phyloP scores from a whole-genome alignment of 495 filamentous ascomycete genomes.

The Penicillium odoratum region DNA sequence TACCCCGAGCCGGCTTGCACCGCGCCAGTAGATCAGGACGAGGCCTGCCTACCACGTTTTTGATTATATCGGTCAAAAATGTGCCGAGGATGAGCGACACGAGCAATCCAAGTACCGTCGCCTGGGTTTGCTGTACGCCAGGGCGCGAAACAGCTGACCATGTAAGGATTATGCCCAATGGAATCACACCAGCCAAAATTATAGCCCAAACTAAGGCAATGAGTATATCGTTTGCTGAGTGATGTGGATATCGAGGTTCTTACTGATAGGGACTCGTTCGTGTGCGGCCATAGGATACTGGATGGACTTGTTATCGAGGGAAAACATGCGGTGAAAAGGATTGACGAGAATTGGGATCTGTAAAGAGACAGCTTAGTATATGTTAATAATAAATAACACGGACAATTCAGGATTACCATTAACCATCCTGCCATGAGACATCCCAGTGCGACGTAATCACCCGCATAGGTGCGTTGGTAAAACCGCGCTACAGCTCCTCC shows the following conservation, averaged over 20 bases:
- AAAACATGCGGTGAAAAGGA: slow-evolving; percentile 81
- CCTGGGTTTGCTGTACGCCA: slow-evolving; percentile 77
- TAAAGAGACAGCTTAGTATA: not conserved
- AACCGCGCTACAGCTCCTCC: slow-evolving; percentile 44
- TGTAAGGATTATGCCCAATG: slow-evolving; percentile 61
- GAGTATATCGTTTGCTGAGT: not conserved
- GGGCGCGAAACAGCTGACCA: slow-evolving; percentile 64
- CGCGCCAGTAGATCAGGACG: slow-evolving; percentile 86
- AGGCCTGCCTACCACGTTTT: slow-evolving; percentile 88
- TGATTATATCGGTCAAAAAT: slow-evolving; percentile 87
- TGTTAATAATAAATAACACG: not conserved
- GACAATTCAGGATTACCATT: slow-evolving; percentile 41
- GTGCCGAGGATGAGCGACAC: slow-evolving; percentile 75
- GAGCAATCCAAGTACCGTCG: slow-evolving; percentile 75
- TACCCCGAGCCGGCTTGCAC: slow-evolving; percentile 71
- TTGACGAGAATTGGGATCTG: slow-evolving; percentile 70
- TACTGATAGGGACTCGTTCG: slow-evolving; percentile 81
- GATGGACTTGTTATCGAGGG: slow-evolving; percentile 77
- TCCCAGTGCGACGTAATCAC: slow-evolving; percentile 81
- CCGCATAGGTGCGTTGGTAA: slow-evolving; percentile 71
- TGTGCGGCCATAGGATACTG: slow-evolving; percentile 81
- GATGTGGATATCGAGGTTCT: slow-evolving; percentile 23
- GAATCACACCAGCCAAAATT: slow-evolving; percentile 70
- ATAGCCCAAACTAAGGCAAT: slow-evolving; percentile 62
- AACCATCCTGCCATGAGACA: slow-evolving; percentile 67